Evolutionary conservation across 345 rosid genomes (phyloP).

Genomic region (Lumnitzera racemosa): DNA sequence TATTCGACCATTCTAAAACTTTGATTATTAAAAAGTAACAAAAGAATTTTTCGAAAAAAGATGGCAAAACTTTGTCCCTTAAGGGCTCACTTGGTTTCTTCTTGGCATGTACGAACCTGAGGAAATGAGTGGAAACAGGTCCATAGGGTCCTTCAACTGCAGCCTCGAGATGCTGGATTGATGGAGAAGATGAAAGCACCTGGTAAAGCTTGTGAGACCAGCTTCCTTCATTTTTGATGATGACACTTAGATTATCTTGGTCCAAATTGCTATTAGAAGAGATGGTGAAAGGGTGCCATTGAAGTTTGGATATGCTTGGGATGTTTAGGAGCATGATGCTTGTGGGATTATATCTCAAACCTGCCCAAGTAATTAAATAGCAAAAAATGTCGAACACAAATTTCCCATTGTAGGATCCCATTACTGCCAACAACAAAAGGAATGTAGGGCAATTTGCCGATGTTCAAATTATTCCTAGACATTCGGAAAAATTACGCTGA

Average conservation of each 20-base stretch:
- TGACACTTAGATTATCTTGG: slow-evolving; percentile 49
- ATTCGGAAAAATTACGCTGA: too few relatives aligned
- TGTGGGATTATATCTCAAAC: slow-evolving; percentile 52
- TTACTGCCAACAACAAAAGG: neutral
- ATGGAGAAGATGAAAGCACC: slow-evolving; percentile 25
- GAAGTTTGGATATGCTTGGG: slow-evolving; percentile 66
- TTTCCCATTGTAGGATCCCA: too few relatives aligned
- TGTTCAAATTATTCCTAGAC: too few relatives aligned
- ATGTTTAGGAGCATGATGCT: slow-evolving; percentile 67
- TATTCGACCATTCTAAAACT: neutral
- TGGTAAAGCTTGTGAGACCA: slow-evolving; percentile 42
- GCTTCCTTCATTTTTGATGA: slow-evolving; percentile 48
- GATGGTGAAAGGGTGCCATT: slow-evolving; percentile 87
- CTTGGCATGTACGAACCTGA: slow-evolving; percentile 6
- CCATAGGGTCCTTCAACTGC: slow-evolving; percentile 71
- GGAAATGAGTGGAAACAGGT: slow-evolving; percentile 36
- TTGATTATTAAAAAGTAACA: too few relatives aligned
- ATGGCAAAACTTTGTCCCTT: too few relatives aligned
- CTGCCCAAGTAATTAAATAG: slow-evolving; percentile 17
- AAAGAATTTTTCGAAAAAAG: too few relatives aligned
- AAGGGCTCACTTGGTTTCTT: too few relatives aligned
- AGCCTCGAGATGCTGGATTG: slow-evolving; percentile 21
- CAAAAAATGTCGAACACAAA: too few relatives aligned
- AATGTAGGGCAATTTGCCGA: too few relatives aligned
- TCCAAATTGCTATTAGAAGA: slow-evolving; percentile 57